Evolutionary conservation across 1,284 basidiomycete genomes (phyloP), one percentile per base, ranked within the genome.

Genomic region (Laetiporus sulphureus): DNA sequence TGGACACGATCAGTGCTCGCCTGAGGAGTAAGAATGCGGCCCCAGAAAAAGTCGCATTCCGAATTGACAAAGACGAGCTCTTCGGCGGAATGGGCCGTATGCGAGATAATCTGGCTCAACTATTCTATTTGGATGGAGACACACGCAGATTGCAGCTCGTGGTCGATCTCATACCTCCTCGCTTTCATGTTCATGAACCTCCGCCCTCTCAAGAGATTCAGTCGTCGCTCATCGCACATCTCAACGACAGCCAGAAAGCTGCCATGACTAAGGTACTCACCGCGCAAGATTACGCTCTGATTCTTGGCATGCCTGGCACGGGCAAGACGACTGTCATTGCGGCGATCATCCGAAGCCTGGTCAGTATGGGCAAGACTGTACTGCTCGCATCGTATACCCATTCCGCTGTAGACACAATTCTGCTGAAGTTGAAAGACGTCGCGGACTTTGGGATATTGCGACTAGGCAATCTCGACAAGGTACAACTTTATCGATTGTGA

Each of bases 241-340:
- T 98, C 12, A 98, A 98, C 56, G 55, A 62, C 0, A 83, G 84
- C 47, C 96, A 99, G 64, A 60, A 68, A 34, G 61, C 61, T 2
- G 94, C 93, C 0, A 74, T 97, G 58, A 61, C 66, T 22, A 84
- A 80, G 48, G 89, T 87, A 2, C 63, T 98, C 13, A 67, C 71
- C 2, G 90, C 95, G 0, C 68, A 79, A 46, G 94, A 99, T 61
- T 99, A 97, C 59, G 83, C 93, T 1, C 67, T 98, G 34, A 77
- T 99, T 23, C 72, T 98, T 4, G 96, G 95, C 19, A 98, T 99
- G 96, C 95, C 95, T 2, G 95, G 95, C 0, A 98, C 96, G 2
- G 95, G 95, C 7, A 99, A 99, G 67, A 97, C 95, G 25, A 96
- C 93, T 0, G 89, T 95, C 3, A 87, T 98, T 41, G 90, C 90